Conservation (phyloP, 495 filamentous ascomycete species). For the Neurospora sp. region DNA sequence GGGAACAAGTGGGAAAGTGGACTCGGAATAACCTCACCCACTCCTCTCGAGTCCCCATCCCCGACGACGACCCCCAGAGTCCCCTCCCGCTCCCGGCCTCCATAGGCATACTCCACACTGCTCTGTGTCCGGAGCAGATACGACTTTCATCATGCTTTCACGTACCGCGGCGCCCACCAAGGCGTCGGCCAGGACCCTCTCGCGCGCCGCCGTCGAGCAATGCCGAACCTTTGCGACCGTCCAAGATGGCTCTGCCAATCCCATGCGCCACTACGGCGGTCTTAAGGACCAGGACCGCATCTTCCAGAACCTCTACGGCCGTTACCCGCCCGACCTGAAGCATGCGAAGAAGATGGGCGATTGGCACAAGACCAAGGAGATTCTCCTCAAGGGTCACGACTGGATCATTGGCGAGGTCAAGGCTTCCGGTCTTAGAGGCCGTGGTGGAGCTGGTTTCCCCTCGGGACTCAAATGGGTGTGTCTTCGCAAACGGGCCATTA, state of each 20-base stretch:
- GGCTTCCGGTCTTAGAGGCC: conserved; percentile 85
- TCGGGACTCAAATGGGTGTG: conserved; percentile 97
- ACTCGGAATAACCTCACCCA: conserved; percentile 3
- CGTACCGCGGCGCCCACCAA: conserved; percentile 35
- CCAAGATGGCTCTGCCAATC: conserved; percentile 64
- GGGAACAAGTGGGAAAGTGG: not conserved
- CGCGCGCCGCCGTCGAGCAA: conserved; percentile 23
- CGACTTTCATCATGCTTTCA: conserved; percentile 33
- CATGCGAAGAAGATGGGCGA: conserved; percentile 97
- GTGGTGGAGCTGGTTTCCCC: conserved; percentile 95
- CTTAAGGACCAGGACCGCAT: conserved; percentile 93
- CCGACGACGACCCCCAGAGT: not conserved
- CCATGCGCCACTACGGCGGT: conserved; percentile 63
- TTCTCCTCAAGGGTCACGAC: conserved; percentile 89
- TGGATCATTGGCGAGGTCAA: conserved; percentile 98
- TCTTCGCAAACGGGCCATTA: not conserved
- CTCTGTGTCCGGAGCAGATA: conserved; percentile 33
- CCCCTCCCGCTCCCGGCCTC: conserved; percentile 14
- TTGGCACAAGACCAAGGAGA: conserved; percentile 99
- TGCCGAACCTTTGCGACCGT: conserved; percentile 65
- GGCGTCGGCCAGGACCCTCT: conserved; percentile 30
- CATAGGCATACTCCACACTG: conserved; percentile 32
- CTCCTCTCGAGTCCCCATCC: not conserved
- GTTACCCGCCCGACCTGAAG: conserved; percentile 83
- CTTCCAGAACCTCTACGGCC: conserved; percentile 95